A percentile compares a stretch with the other conserved stretches of the same genome.
Evolutionary conservation across 768 basidiomycete genomes (phyloP).

Genomic region (Suillus hirtellus): DNA sequence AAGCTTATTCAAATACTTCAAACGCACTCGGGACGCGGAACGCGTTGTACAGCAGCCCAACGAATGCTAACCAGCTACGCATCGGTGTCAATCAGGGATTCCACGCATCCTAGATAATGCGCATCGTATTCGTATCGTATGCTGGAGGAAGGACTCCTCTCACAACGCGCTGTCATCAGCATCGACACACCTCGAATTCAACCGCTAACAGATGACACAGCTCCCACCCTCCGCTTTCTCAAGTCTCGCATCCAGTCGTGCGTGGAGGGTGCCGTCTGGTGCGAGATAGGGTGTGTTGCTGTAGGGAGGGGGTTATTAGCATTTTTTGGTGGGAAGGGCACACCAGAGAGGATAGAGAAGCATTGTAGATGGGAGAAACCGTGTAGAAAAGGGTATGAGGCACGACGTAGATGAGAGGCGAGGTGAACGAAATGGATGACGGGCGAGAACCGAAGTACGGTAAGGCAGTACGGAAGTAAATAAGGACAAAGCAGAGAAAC

Average conservation of each 20-base stretch:
- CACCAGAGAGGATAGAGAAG: not conserved
- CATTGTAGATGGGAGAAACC: too few species aligned
- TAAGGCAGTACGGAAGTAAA: not conserved
- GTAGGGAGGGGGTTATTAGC: not conserved
- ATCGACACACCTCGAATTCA: too few species aligned
- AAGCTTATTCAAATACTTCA: not conserved
- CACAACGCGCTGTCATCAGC: not conserved
- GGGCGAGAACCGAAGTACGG: not conserved
- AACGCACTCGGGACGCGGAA: not conserved
- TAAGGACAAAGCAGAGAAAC: not conserved
- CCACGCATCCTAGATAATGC: not conserved
- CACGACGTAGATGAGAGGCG: not conserved
- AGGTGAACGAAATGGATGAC: not conserved
- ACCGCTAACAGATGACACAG: slow-evolving; percentile 44
- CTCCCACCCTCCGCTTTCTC: slow-evolving; percentile 37
- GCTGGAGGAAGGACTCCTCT: not conserved
- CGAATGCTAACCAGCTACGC: not conserved
- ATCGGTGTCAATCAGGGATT: not conserved
- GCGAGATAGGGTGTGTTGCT: slow-evolving; percentile 52
- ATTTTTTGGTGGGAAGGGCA: too few species aligned
- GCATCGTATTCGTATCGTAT: not conserved
- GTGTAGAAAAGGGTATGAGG: not conserved
- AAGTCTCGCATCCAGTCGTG: slow-evolving; percentile 47
- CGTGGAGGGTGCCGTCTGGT: slow-evolving; percentile 45
- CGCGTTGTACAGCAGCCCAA: not conserved